Percentiles rank a stretch among this genome's conserved stretches.
These are phyloP conservation scores for Suillus cothurnatus DNA, from an alignment of 768 basidiomycete genomes.

Conservation along the genomic window DNA sequence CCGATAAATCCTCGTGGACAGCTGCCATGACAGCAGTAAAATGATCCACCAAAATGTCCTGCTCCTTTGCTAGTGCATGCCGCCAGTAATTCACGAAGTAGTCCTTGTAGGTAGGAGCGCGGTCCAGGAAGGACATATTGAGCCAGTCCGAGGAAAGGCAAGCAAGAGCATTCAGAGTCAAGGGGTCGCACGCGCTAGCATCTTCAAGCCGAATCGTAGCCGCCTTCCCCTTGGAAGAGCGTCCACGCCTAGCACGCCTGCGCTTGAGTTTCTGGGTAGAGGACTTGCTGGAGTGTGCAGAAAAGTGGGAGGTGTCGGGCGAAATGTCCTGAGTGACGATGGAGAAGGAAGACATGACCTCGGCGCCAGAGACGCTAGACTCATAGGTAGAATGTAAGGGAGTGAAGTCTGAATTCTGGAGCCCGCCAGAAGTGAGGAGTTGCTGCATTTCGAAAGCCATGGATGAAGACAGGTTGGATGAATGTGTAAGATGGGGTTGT, in stretches of 20 bases:
- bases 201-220: background rate
- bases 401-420: background rate
- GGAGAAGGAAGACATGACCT: background rate
- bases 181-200: background rate
- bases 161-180: background rate
- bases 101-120: background rate
- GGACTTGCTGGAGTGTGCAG: background rate
- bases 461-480: background rate
- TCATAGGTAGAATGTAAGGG: background rate
- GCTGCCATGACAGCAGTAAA: background rate
- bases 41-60: background rate
- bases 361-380: background rate
- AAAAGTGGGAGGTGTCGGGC: background rate
- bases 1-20: background rate
- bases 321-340: background rate
- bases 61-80: background rate
- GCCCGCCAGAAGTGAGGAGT: background rate
- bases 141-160: background rate
- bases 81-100: conserved; percentile 3
- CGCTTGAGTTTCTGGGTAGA: background rate
- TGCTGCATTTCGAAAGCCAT: conserved; percentile 1
- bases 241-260: background rate
- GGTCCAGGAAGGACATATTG: background rate
- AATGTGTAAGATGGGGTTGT: background rate
- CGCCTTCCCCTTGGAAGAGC: background rate